Base-by-base conservation (phyloP, 2,329 filamentous ascomycete genomes). In the Fusarium newnesense region DNA sequence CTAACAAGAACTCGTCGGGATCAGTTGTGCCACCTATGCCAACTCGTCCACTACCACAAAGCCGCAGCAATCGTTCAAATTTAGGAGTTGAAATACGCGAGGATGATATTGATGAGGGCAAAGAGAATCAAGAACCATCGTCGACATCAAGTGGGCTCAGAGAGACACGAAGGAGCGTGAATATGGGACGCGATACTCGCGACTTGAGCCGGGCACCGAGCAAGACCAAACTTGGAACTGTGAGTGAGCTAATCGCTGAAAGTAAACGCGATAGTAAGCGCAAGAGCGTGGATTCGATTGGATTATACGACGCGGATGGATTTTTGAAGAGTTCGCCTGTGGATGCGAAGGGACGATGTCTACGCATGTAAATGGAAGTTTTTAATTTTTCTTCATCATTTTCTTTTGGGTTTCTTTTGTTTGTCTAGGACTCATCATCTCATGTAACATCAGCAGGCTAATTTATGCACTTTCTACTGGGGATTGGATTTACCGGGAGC, bases 231-330 rank as follows among this genome's bases (percentile, higher is more conserved):
- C 66, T 79, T 21, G 73, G 76, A 11, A 70, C 78, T 5, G 76
- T 81, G 21, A 77, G 72, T 16, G 78, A 80, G 26, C 60, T 80
- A 19, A 67, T 75, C 9, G 67, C 69, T 5, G 77, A 77, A 12
- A 74, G 76, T 21, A 74, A 73, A 68, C 64, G 72, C 12, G 65
- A 73, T n/a, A 70, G 70, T 37, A 53, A 72, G 32, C 69, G 79
- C 2, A 70, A 68, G 26, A 84, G 83, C 21, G 75, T 79, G 2
- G 84, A 85, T 26, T 86, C 83, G 39, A 64, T 84, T 36, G 83
- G 83, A 3, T 59, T 85, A 54, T 87, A 87, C 67, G 85, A 87
- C 66, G 76, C 80, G 54, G 83, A 87, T 34, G 85, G 85, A 4
- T 87, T 87, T 57, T 73, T 86, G 64, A 80, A 84, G 67, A 77